Base-by-base conservation (phyloP, 1,139 yeast genomes). In the Scheffersomyces segobiensis region DNA sequence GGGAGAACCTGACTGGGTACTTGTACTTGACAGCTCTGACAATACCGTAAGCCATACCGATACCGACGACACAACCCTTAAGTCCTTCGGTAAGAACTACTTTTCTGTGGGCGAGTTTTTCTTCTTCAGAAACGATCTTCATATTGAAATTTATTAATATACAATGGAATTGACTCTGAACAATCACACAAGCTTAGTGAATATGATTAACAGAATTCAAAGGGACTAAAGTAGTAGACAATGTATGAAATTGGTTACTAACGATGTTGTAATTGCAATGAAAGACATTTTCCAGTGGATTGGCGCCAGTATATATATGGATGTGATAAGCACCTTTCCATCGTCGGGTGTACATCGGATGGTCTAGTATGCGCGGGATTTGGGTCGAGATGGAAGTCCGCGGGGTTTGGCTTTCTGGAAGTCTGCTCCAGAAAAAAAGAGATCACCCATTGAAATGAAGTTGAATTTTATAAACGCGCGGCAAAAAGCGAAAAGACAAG, bases 51-150 rank as follows among this genome's bases (percentile, higher is more conserved):
- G 93, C 83, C 22, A 85, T 67, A 3, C 77, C 76, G 2, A 82
- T 68, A 58, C 96, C 96, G 17, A 83, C 69, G 6, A 76, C 74
- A 26, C 82, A 74, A 60, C 96, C 96, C 67, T 87, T 84, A 26
- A 80, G 50, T 57, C 89, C 93, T 70, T 93, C 95, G 12, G 68
- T 62, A 21, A 83, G 67, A 26, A 88, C 84, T 62, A 85, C 83
- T 60, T 79, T 76, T 66, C 80, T 77, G 72, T 89, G 93, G 7
- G 86, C 91, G 57, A 79, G 78, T 59, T 85, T 79, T 75, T 90
- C 95, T 71, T 87, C 89, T 60, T 83, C 78, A 24, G 88, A 75
- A 52, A 88, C 79, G 62, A 89, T 70, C 81, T 89, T 90, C 96
- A 90, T 90, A 55, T 18, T 60, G 46, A 24, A 24, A 32, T 32